Evolutionary conservation across 2,329 filamentous ascomycete species (phyloP).

Genomic region (Monilinia laxa): DNA sequence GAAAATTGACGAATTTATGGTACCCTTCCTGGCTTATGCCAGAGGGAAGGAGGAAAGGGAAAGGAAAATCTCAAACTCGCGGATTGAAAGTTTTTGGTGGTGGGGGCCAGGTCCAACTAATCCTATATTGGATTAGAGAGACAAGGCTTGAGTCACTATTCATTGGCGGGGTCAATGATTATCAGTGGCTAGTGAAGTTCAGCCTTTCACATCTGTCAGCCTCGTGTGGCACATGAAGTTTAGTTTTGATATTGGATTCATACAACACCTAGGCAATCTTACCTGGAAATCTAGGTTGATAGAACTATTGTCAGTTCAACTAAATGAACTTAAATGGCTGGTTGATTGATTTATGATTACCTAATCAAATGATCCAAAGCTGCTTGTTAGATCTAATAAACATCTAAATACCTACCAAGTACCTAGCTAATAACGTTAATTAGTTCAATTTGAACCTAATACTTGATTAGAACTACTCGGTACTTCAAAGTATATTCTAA

Average conservation of each 20-base stretch:
- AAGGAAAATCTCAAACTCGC: conserved; percentile 19
- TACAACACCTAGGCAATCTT: no score
- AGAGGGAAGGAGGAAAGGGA: conserved; percentile 35
- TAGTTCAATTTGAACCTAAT: no score
- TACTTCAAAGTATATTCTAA: no score
- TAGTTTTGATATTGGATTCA: not conserved
- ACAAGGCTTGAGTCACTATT: not conserved
- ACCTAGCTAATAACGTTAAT: no score
- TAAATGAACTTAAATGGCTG: no score
- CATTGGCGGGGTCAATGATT: conserved; percentile 5
- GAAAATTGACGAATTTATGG: conserved; percentile 27
- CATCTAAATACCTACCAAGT: no score
- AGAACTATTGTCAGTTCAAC: no score
- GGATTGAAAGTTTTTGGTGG: conserved; percentile 24
- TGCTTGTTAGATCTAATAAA: no score
- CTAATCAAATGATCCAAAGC: no score
- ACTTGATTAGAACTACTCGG: no score
- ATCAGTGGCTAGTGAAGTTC: not conserved
- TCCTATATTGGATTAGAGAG: conserved; percentile 2
- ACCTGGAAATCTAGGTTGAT: no score
- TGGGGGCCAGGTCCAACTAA: conserved; percentile 6
- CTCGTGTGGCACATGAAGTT: conserved; percentile 1
- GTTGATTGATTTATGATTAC: no score
- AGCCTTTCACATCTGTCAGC: not conserved
- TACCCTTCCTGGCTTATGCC: conserved; percentile 36